Evolutionary conservation across 2,329 filamentous ascomycete species (phyloP).

Genomic region (Xenoacremonium recifei): DNA sequence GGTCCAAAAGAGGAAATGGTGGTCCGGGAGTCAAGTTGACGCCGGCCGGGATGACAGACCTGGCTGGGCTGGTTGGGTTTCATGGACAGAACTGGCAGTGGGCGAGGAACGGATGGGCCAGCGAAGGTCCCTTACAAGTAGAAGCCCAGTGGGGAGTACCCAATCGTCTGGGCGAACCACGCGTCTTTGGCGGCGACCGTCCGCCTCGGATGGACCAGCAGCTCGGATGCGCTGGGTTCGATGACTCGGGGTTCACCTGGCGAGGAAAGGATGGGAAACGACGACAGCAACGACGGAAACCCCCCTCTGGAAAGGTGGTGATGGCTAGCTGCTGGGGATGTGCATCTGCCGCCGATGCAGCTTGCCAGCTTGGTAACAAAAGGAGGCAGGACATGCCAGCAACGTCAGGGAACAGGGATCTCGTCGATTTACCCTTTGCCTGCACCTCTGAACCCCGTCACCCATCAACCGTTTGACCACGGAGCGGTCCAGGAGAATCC

Average conservation of each 20-base stretch:
- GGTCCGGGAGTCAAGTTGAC: slow-evolving; percentile 20
- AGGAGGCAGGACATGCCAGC: neutral
- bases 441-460: too few relatives aligned
- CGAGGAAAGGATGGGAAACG: too few relatives aligned
- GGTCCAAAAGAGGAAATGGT: slow-evolving; percentile 23
- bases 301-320: too few relatives aligned
- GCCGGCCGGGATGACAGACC: slow-evolving; percentile 20
- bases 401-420: neutral
- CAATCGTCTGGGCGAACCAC: slow-evolving; percentile 1
- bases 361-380: too few relatives aligned
- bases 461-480: slow-evolving; percentile 29
- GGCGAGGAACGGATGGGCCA: slow-evolving; percentile 9
- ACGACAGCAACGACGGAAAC: too few relatives aligned
- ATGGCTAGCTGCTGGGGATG: too few relatives aligned
- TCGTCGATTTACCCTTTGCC: too few relatives aligned
- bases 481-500: slow-evolving; percentile 28
- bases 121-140: slow-evolving; percentile 3
- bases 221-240: too few relatives aligned
- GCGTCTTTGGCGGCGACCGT: neutral
- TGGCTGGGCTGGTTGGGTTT: slow-evolving; percentile 3
- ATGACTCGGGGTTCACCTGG: too few relatives aligned
- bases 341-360: too few relatives aligned
- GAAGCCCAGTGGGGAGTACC: neutral
- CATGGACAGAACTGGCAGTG: neutral
- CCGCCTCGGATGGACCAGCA: neutral